A percentile compares a stretch with the other conserved stretches of the same genome.
These are phyloP conservation scores for Sarocladium brachiariae DNA, from an alignment of 2,329 filamentous ascomycete species.

Conservation along the genomic window DNA sequence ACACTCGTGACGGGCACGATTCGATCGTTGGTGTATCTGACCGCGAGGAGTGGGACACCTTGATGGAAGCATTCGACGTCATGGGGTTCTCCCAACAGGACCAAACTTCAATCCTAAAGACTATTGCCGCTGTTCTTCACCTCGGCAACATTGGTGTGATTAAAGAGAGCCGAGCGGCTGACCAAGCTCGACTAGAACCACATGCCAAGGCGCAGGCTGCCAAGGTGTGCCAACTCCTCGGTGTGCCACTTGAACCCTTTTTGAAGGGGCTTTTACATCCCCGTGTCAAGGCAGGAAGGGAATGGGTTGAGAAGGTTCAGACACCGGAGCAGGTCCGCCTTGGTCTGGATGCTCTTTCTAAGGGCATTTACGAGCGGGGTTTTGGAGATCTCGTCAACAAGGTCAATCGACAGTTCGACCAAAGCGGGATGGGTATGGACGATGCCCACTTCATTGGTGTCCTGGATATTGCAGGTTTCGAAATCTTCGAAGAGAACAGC, in stretches of 20 bases:
- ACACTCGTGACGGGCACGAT: constrained; percentile 87
- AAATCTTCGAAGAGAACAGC: constrained; percentile 97
- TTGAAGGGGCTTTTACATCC: constrained; percentile 85
- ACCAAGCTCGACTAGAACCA: constrained; percentile 76
- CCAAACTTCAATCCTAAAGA: constrained; percentile 74
- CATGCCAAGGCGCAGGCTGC: constrained; percentile 70
- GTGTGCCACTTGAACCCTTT: constrained; percentile 78
- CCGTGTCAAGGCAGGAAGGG: constrained; percentile 86
- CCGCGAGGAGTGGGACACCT: constrained; percentile 76
- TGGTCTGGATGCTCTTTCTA: constrained; percentile 82
- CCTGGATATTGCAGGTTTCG: constrained; percentile 96
- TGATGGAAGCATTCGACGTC: constrained; percentile 87
- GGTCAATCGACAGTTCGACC: constrained; percentile 87
- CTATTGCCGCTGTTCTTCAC: constrained; percentile 85
- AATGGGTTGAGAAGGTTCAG: constrained; percentile 98
- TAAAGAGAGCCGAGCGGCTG: constrained; percentile 83
- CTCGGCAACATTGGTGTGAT: constrained; percentile 85
- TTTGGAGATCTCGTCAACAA: constrained; percentile 88
- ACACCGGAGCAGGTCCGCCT: constrained; percentile 94
- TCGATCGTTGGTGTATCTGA: constrained; percentile 88
- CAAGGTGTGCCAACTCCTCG: constrained; percentile 76
- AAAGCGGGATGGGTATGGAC: constrained; percentile 74
- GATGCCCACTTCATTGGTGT: constrained; percentile 96
- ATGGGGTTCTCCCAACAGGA: constrained; percentile 91
- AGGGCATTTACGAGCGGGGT: constrained; percentile 94